A percentile compares a stretch with the other conserved stretches of the same genome.
phyloP scores from a whole-genome alignment of 805 yeast species.

The Candida boidinii region DNA sequence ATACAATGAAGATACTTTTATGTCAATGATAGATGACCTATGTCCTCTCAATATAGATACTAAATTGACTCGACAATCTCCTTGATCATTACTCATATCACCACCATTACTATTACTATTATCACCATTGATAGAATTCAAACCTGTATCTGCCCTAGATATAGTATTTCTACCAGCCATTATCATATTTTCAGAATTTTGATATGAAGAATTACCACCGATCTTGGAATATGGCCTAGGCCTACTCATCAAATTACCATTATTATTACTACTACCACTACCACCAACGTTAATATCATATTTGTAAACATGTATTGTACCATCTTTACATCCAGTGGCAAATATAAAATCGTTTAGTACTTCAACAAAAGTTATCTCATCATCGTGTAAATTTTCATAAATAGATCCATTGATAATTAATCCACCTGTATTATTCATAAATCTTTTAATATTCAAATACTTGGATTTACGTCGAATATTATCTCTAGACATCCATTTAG shows the following conservation, averaged over 20 bases:
- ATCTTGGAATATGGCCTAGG: too few species aligned
- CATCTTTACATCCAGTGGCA: conserved; percentile 46
- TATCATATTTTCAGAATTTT: too few species aligned
- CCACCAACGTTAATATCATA: too few species aligned
- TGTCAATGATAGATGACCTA: conserved; percentile 31
- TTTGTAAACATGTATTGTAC: conserved; percentile 40
- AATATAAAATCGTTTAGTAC: conserved; percentile 34
- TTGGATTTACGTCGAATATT: conserved; percentile 1
- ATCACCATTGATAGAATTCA: too few species aligned
- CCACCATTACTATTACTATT: conserved; percentile 8
- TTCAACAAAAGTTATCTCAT: conserved; percentile 29
- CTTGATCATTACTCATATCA: too few species aligned
- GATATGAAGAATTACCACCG: too few species aligned
- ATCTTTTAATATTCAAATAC: conserved; percentile 6
- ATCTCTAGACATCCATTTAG: conserved; percentile 43
- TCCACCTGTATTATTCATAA: conserved; percentile 4
- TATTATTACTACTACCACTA: too few species aligned
- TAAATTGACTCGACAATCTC: too few species aligned
- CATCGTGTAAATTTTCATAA: conserved; percentile 34
- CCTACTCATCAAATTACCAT: too few species aligned
- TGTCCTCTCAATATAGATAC: conserved; percentile 64
- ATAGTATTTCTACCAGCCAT: too few species aligned
- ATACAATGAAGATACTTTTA: conserved; percentile 43
- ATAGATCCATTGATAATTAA: conserved; percentile 30
- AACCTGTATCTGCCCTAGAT: too few species aligned